A percentile compares a stretch with the other conserved stretches of the same genome.
Conservation (phyloP, 1,139 yeast genomes). For the Hyphopichia buzzinii region DNA sequence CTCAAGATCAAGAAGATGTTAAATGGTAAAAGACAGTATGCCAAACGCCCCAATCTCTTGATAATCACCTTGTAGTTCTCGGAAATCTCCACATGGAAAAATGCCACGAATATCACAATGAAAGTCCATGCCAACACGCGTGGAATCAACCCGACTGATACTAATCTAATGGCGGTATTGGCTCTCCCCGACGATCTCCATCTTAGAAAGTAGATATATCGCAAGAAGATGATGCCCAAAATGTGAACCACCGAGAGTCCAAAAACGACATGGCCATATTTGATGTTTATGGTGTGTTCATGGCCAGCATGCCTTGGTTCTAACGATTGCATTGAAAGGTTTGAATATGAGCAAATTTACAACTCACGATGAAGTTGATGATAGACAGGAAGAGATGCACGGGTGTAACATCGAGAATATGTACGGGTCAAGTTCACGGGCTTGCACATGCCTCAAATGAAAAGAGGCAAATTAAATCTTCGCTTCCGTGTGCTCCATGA, state of each 20-base stretch:
- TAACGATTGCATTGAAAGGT: no score
- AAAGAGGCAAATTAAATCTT: no score
- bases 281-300: conserved; percentile 35
- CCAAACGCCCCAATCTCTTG: conserved; percentile 55
- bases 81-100: conserved; percentile 19
- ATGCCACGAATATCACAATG: conserved; percentile 18
- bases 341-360: no score
- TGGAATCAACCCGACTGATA: conserved; percentile 10
- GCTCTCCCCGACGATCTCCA: conserved; percentile 23
- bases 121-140: conserved; percentile 31
- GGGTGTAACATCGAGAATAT: no score
- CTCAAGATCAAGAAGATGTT: conserved; percentile 58
- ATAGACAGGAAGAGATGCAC: no score
- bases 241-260: conserved; percentile 31
- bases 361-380: no score
- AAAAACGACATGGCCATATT: conserved; percentile 49
- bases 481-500: no score
- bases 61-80: conserved; percentile 22
- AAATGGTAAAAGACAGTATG: conserved; percentile 66
- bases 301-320: conserved; percentile 32
- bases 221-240: conserved; percentile 13
- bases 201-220: conserved; percentile 11
- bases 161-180: conserved; percentile 14
- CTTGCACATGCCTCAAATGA: no score
- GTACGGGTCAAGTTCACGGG: no score